These are phyloP conservation scores for Colletotrichum sp. DNA, from an alignment of 2,329 filamentous ascomycete genomes.

Conservation along the genomic window DNA sequence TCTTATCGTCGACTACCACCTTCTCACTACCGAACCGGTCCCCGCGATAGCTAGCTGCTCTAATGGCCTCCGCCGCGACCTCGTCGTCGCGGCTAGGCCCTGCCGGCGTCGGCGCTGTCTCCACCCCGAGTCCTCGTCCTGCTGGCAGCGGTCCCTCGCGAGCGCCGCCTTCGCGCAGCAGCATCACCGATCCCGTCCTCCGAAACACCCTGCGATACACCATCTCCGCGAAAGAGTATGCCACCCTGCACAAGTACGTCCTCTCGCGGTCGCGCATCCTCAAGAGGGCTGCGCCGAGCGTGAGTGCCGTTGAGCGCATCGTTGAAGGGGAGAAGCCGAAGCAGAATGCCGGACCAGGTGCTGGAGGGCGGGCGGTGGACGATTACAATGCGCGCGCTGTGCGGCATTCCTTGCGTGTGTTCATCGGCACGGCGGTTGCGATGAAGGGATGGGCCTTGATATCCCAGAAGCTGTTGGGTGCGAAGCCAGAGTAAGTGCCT, in stretches of 20 bases:
- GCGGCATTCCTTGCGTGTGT: slow-evolving; percentile 73
- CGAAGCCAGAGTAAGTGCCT: slow-evolving; percentile 47
- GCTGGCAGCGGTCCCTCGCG: slow-evolving; percentile 4
- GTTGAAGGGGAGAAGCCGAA: slow-evolving; percentile 29
- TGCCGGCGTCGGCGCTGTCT: background rate
- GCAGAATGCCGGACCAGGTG: slow-evolving; percentile 24
- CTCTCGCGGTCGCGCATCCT: slow-evolving; percentile 71
- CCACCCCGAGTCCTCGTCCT: slow-evolving; percentile 8
- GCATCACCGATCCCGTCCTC: slow-evolving; percentile 67
- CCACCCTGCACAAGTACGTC: slow-evolving; percentile 81
- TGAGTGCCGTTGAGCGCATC: slow-evolving; percentile 59
- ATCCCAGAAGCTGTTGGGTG: slow-evolving; percentile 53
- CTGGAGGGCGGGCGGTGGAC: slow-evolving; percentile 45
- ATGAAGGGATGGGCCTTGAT: slow-evolving; percentile 63
- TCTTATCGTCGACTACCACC: background rate
- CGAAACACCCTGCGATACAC: slow-evolving; percentile 89
- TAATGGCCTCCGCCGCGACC: slow-evolving; percentile 16
- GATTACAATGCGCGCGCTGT: slow-evolving; percentile 74
- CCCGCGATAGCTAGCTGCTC: background rate
- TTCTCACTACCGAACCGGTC: background rate
- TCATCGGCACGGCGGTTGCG: slow-evolving; percentile 64
- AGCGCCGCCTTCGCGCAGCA: slow-evolving; percentile 11
- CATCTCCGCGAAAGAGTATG: slow-evolving; percentile 84
- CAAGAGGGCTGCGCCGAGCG: slow-evolving; percentile 58
- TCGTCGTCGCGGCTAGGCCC: slow-evolving; percentile 19